Conservation (phyloP, 108 stramenopile genomes). For the Fragilaria radians region DNA sequence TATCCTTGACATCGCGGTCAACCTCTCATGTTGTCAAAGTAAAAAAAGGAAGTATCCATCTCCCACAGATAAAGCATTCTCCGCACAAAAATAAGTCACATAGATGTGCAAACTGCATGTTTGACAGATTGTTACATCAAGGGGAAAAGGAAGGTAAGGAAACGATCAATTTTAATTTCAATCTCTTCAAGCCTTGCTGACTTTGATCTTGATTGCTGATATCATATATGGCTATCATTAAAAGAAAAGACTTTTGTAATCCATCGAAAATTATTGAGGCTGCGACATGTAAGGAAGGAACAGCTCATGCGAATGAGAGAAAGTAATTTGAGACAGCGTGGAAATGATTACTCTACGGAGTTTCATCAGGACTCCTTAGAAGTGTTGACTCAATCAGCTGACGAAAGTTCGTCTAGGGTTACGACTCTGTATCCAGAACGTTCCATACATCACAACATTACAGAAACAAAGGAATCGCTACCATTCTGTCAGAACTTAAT, state of each 20-base stretch:
- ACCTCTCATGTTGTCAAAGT: background rate
- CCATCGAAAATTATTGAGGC: conserved; percentile 7
- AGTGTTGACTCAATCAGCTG: background rate
- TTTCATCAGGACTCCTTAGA: background rate
- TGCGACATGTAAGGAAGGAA: conserved; percentile 11
- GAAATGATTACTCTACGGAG: background rate
- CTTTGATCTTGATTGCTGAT: background rate
- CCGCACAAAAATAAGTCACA: background rate
- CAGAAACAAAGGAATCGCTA: background rate
- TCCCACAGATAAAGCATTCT: background rate
- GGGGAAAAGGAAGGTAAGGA: background rate
- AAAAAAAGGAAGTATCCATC: background rate
- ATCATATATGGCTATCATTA: too few species aligned
- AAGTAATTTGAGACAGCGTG: background rate
- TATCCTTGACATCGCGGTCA: background rate
- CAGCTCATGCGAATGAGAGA: too few species aligned
- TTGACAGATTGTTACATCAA: background rate
- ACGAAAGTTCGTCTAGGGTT: background rate
- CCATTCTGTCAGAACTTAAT: too few species aligned
- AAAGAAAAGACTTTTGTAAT: conserved; percentile 6
- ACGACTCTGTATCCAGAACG: background rate
- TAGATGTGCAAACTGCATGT: background rate
- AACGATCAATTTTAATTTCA: background rate
- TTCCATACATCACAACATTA: background rate
- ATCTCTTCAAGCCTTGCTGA: background rate